Percentiles rank a stretch among this genome's conserved stretches.
These are phyloP conservation scores for Sugiyamaella pinicola DNA, from an alignment of 1,139 yeast genomes.

Conservation along the genomic window DNA sequence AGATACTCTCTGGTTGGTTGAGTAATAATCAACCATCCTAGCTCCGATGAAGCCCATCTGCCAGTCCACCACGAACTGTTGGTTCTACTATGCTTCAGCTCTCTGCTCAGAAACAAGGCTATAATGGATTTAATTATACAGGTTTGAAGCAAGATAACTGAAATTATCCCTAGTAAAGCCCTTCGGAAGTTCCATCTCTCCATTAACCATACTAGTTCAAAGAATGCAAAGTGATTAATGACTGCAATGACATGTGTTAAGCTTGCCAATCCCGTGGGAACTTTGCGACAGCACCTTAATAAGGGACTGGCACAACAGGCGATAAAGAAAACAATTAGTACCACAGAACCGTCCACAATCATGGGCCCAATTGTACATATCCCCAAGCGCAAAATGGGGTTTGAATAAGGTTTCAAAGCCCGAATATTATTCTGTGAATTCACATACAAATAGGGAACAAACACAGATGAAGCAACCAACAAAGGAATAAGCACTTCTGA, in stretches of 20 bases:
- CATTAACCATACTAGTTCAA: constrained; percentile 63
- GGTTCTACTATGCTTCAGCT: constrained; percentile 55
- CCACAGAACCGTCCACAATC: constrained; percentile 48
- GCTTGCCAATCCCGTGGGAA: constrained; percentile 68
- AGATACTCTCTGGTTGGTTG: constrained; percentile 71
- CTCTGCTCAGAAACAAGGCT: constrained; percentile 58
- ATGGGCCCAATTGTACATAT: constrained; percentile 59
- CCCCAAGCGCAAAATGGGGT: constrained; percentile 56
- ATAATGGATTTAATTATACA: constrained; percentile 53
- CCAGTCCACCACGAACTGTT: constrained; percentile 91
- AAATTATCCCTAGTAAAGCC: constrained; percentile 58
- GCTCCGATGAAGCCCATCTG: constrained; percentile 62
- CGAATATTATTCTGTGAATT: constrained; percentile 70
- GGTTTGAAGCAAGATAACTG: constrained; percentile 59
- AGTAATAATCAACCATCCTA: constrained; percentile 59
- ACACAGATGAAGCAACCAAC: constrained; percentile 47
- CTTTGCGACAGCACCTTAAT: constrained; percentile 50
- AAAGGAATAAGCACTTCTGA: constrained; percentile 53
- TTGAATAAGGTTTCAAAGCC: constrained; percentile 48
- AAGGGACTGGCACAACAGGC: constrained; percentile 59
- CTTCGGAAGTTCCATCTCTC: constrained; percentile 66
- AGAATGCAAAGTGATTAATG: constrained; percentile 53
- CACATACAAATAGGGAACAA: constrained; percentile 66
- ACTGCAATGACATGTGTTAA: constrained; percentile 85
- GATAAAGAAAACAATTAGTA: constrained; percentile 50